Base-by-base conservation (phyloP, 305 asterid species). In the Fraxinus paxiana region DNA sequence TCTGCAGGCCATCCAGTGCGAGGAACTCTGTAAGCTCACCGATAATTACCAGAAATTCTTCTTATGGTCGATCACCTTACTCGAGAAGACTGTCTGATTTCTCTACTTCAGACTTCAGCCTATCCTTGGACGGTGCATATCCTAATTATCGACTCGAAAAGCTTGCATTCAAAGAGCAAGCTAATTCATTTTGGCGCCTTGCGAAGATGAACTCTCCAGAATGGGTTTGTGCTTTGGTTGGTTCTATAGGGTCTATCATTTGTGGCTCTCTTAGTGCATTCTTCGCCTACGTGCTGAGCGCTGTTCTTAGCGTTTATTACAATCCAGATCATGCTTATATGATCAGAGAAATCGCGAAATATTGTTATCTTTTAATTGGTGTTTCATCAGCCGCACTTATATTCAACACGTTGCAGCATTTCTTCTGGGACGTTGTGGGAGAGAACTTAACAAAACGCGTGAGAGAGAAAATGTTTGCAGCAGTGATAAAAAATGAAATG, bases 1-100 rank as follows among this genome's bases (percentile, higher is more conserved):
- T 33, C 1, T 76, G 77, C 90, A 96, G 99, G 97, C 99, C 99
- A 79, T 96, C 99, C 4, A 96, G 96, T 74, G 99, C 99, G 7
- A 91, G 99, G 80, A 96, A 96, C 90, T 96, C 99, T 0, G 97
- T 96, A 41, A 96, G 99, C 88, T 96, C 99, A 4, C 99, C 99
- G 0, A 93, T 96, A 72, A 94, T 94, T 51, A 89, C 97, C 7
- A 81, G 99, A 73, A 96, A 96, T 83, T 96, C 99, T 31, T 96
- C 99, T 4, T 96, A 94, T 1, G 96, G 98, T 0, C 89, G 98
- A 77, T 96, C 99, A 10, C 99, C 99, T 1, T 96, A 96, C 90
- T 94, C 98, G 2, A 89, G 98, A 82, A 87, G 98, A 71, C 67
- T 96, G 30, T 94, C 98, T 4, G 99, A 96, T 83, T 96, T 96